Base-by-base conservation (phyloP, 345 rosid genomes). In the Nephelium lappaceum region DNA sequence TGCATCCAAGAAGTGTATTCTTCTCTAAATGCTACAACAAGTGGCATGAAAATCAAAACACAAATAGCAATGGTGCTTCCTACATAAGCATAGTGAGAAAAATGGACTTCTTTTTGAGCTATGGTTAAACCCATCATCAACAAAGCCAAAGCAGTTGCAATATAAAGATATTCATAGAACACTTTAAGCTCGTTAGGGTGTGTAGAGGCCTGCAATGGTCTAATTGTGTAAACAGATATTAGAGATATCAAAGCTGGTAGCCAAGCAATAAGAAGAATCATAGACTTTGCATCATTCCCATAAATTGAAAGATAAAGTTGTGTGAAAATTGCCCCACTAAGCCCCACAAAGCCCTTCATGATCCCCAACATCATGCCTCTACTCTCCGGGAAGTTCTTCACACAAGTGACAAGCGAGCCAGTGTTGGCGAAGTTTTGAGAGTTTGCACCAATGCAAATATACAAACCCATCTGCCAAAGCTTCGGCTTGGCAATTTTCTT, bases 391-490 rank as follows among this genome's bases (percentile, higher is more conserved):
- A 91, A 91, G 68, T 91, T 89, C 81, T 89, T 87, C 63, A 89
- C 93, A 16, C 88, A 88, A 0, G 89, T 88, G 23, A 89, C 90
- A 0, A 89, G 83, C 0, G 91, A 69, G 1, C 91, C 91, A 3
- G 93, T 89, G 78, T 88, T 86, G 9, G 95, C 88, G 25, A 91
- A 91, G 6, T 87, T 8, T 71, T 89, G 91, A 25, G 95, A 89
- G 74, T 91, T 91, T 2, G 92, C 91, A 1, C 93, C 93, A 4
- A 88, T 74, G 74, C 85, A 89, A 23, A 91, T 89, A 75, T 89
- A 89, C 58, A 87, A 80, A 78, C 93, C 88, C 92, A 91, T 89
- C 4, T 88, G 89, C 93, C 95, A 89, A 0, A 89, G 83, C 3
- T 70, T 76, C 0, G 88, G 91, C 1, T 27, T 73, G 0, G 92